Evolutionary conservation across 768 basidiomycete genomes (phyloP), one percentile per base, ranked within the genome.

Genomic region (Hemileccinum impolitum): DNA sequence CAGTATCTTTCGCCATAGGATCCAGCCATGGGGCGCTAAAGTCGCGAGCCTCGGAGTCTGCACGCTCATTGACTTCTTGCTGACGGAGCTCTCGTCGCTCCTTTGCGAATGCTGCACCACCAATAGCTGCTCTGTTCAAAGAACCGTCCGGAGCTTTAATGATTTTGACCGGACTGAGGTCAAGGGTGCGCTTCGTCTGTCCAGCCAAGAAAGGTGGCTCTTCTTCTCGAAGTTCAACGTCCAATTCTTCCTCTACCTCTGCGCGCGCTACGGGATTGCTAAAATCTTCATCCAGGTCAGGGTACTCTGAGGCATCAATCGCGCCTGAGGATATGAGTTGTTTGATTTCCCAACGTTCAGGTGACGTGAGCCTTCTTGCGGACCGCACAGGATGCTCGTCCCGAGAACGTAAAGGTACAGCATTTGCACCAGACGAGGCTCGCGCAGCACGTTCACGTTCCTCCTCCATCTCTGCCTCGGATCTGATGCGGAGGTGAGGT

Each of bases 341-440:
- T 69, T 98, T 97, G 70, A 99, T 94, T 73, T 99, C 96, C 94
- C 96, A 99, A 25, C 96, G 84, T 68, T 99, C 96, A 1, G 96
- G 96, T 7, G 90, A 94, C 1, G 94, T 94, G 49, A 98, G 73
- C 14, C 95, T 81, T 62, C 93, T 94, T 0, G 93, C 91, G 3
- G 87, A 90, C 28, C 84, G 81, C 14, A 84, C 77, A 39, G 60
- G 74, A 70, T 55, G 77, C 53, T 65, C 70, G 64, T 65, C 79
- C 65, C 57, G 79, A 60, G 62, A 79, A 67, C 74, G 76, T 14
- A 97, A 74, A 2, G 94, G 91, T 18, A 94, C 75, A 14, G 93
- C 81, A 59, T 99, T 99, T 26, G 92, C 81, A 21, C 95, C 94
- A 4, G 90, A 83, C 5, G 82, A 80, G 14, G 81, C 77, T 23